phyloP scores from a whole-genome alignment of 129 eudicot genomes.

The Flaveria robusta region DNA sequence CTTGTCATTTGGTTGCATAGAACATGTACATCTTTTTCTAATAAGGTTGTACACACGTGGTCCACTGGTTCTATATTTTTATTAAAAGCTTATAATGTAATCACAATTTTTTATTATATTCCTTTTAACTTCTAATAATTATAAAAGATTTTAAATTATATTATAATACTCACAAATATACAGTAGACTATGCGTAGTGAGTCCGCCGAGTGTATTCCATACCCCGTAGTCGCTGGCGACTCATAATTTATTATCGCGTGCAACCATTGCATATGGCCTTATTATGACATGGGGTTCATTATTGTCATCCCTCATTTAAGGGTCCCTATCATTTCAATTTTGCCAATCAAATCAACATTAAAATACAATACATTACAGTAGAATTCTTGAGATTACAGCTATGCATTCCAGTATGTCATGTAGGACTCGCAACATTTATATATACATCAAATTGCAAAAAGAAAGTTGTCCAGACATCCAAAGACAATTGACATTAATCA shows the following conservation, averaged over 20 bases:
- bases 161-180: no score
- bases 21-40: background rate
- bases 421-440: background rate
- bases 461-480: background rate
- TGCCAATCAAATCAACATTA: conserved; percentile 22
- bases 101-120: background rate
- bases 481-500: background rate
- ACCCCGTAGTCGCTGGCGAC: no score
- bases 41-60: conserved; percentile 4
- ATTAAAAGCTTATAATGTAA: background rate
- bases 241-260: no score
- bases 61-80: background rate
- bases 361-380: background rate
- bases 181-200: no score
- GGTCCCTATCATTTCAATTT: background rate
- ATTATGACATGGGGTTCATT: no score
- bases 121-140: background rate
- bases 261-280: no score
- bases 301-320: no score
- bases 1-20: conserved; percentile 29
- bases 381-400: conserved; percentile 18
- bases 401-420: conserved; percentile 22
- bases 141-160: no score
- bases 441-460: background rate
- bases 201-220: no score